Evolutionary conservation across 306 rosid species (phyloP), one percentile per base, ranked within the genome.

Genomic region (Inga laurina): DNA sequence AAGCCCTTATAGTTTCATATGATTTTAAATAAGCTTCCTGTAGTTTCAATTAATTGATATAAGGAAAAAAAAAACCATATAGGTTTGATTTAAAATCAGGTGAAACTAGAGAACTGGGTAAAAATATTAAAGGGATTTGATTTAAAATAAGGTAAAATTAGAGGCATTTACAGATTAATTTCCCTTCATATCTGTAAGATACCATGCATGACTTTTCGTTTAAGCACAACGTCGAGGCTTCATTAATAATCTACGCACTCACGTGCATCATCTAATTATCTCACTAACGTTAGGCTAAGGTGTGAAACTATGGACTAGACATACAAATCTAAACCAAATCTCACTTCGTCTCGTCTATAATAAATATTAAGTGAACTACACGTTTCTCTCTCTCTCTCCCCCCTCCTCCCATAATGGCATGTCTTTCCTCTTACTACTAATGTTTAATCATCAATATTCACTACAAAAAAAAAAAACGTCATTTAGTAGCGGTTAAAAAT

Each of bases 311-410:
- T 75, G 35, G 81, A 79, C 84, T 81, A 81, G 77, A 77, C 75
- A 59, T 10, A 78, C 88, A 86, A 88, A 80, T 88, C 86, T 76
- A 89, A 89, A 89, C 90, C 93, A 88, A 91, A 90, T 90, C 94
- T 92, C 94, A 93, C 93, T 89, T 62, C 34, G 75, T 35, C 72
- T 74, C 77, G 82, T 78, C 79, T 72, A 49, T 77, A 39, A 22
- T 71, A 22, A 77, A 76, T 57, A 59, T 59, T 80, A 67, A 88
- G 84, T 83, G 85, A 82, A 77, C 66, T 59, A 82, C 86, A 83
- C 88, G 82, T 44, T 43, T 43, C 21, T 41, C 34, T 43, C 64
- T n/a, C 27, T 19, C 2, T 19, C 45, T 16, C 3, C 72, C 80
- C 78, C 80, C 78, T 85, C 79, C 74, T 79, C 78, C 56, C 18